Percentiles rank a stretch among this genome's conserved stretches.
Conservation (phyloP, 2,329 filamentous ascomycete genomes). For the Phaeomoniella chlamydospora region DNA sequence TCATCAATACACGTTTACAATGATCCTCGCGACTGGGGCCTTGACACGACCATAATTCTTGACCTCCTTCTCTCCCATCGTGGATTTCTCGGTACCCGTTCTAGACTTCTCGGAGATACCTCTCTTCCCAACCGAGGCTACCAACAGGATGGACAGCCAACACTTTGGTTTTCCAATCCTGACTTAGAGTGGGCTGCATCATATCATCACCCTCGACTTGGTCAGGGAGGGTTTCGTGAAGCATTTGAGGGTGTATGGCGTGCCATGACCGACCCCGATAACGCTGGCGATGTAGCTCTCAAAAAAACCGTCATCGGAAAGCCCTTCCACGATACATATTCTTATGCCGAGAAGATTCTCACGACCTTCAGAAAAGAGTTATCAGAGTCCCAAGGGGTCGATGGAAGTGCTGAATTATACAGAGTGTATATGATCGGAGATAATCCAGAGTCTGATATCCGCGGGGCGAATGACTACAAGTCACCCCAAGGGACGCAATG, state of each 20-base stretch:
- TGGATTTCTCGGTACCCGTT: slow-evolving; percentile 74
- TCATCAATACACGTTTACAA: slow-evolving; percentile 91
- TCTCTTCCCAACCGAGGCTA: slow-evolving; percentile 61
- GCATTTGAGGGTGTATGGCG: slow-evolving; percentile 70
- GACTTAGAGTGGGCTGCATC: slow-evolving; percentile 81
- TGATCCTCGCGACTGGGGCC: slow-evolving; percentile 89
- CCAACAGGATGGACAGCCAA: slow-evolving; percentile 67
- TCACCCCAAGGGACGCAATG: slow-evolving; percentile 58
- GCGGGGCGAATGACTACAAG: slow-evolving; percentile 64
- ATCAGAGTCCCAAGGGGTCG: background rate
- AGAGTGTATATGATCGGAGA: slow-evolving; percentile 91
- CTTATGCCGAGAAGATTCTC: slow-evolving; percentile 67
- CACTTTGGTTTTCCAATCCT: slow-evolving; percentile 75
- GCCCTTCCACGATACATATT: slow-evolving; percentile 62
- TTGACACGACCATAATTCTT: slow-evolving; percentile 71
- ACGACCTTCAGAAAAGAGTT: slow-evolving; percentile 38
- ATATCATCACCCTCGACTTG: slow-evolving; percentile 73
- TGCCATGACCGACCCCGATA: slow-evolving; percentile 47
- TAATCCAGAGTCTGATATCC: slow-evolving; percentile 80
- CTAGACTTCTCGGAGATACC: slow-evolving; percentile 51
- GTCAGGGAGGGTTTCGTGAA: slow-evolving; percentile 80
- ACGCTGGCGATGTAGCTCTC: slow-evolving; percentile 37
- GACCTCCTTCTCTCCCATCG: slow-evolving; percentile 66
- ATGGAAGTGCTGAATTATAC: slow-evolving; percentile 26
- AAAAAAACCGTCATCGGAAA: slow-evolving; percentile 65